Evolutionary conservation across 1,284 basidiomycete genomes (phyloP), one percentile per base, ranked within the genome.

Genomic region (Fomitopsis schrenkii): DNA sequence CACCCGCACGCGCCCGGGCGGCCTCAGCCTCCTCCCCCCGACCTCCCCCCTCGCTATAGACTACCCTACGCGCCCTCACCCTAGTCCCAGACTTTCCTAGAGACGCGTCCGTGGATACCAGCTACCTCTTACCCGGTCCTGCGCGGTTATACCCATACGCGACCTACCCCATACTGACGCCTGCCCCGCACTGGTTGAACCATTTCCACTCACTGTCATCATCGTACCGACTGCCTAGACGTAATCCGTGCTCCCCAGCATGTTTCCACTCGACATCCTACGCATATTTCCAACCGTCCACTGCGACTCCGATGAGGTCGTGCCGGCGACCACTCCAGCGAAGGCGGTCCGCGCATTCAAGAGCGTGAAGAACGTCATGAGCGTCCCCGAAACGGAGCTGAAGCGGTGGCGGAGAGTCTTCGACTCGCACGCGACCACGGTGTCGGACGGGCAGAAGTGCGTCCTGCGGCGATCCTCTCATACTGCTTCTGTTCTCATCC

Each of bases 391-490:
- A 74, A 87, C 76, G 68, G 94, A 97, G 75, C 77, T 96, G 58
- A 89, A 85, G 73, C 84, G 91, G 66, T 97, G 95, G 95, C 84
- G 84, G 71, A 83, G 91, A 69, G 88, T 85, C 4, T 97, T 97
- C 75, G 93, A 97, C 60, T 69, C 82, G 56, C 90, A 93, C 72
- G 91, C 94, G 40, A 90, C 87, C 71, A 81, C 84, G 35, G 79
- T 81, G 55, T 72, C 85, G 45, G 83, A 90, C 58, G 90, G 90
- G 58, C 88, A 93, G 76, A 94, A 89, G 94, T 96, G 75, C 77
- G 90, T 81, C 61, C 54, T 9, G 19, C 44, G 42, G n/a, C 26
- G 26, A 30, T 56, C 17, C 14, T 22, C 33, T 59, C 52, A 26
- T 55, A n/a, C 44, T 8, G 22, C 41, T 22, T 15, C 40, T 40